These are phyloP conservation scores for Bryoglossum gracile DNA, from an alignment of 495 filamentous ascomycete genomes.

Conservation along the genomic window DNA sequence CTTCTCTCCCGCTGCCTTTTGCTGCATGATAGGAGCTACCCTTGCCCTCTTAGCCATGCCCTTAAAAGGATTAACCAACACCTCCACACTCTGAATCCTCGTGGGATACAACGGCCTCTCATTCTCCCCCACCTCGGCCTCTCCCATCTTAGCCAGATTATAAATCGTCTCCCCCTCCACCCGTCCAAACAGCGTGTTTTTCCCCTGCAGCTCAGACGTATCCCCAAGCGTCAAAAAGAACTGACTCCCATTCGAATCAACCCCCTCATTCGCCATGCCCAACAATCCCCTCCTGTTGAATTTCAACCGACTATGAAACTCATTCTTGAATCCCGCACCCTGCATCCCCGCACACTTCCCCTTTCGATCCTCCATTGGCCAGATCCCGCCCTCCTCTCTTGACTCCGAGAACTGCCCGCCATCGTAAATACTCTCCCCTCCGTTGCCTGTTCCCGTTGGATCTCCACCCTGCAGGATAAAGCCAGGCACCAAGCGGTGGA, in stretches of 20 bases:
- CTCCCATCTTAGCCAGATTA: constrained; percentile 87
- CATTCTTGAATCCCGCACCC: constrained; percentile 69
- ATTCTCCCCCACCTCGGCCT: constrained; percentile 74
- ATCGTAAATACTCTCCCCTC: constrained; percentile 87
- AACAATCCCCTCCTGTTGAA: constrained; percentile 88
- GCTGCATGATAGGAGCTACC: constrained; percentile 33
- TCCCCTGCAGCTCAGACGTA: constrained; percentile 74
- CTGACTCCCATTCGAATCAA: constrained; percentile 77
- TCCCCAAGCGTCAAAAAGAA: constrained; percentile 91
- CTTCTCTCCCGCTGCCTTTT: constrained; percentile 32
- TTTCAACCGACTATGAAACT: constrained; percentile 84
- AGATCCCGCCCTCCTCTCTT: constrained; percentile 39
- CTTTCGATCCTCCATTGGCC: constrained; percentile 55
- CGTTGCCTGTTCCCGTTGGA: constrained; percentile 76
- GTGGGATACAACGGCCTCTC: constrained; percentile 85
- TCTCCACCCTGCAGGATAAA: constrained; percentile 94
- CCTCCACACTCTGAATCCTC: constrained; percentile 69
- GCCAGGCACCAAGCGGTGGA: constrained; percentile 85
- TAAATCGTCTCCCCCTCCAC: constrained; percentile 93
- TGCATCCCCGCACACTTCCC: constrained; percentile 46
- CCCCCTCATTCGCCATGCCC: constrained; percentile 84
- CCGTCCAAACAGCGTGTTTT: constrained; percentile 90
- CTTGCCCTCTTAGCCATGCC: constrained; percentile 71
- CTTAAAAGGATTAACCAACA: constrained; percentile 83
- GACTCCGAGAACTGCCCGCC: constrained; percentile 63